Percentiles rank a stretch among this genome's conserved stretches.
Conservation (phyloP, 2,329 filamentous ascomycete species). For the Anthostomella pinea region DNA sequence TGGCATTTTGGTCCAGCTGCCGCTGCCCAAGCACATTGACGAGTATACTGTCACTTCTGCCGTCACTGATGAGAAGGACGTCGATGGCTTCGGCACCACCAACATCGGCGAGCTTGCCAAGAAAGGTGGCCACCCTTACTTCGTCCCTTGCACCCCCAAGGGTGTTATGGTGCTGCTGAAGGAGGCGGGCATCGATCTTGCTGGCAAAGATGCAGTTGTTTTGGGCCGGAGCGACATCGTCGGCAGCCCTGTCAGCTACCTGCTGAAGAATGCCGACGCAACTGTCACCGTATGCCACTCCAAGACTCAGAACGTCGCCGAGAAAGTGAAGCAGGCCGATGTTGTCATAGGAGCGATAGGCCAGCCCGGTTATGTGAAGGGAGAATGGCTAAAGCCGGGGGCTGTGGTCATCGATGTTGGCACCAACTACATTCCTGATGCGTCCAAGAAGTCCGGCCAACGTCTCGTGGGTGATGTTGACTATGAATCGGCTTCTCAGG, state of each 20-base stretch:
- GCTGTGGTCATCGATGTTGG: slow-evolving; percentile 97
- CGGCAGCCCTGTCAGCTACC: slow-evolving; percentile 91
- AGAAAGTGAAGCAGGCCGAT: slow-evolving; percentile 79
- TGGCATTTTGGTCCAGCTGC: slow-evolving; percentile 91
- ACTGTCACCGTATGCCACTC: slow-evolving; percentile 97
- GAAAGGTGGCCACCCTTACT: slow-evolving; percentile 83
- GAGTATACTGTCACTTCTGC: slow-evolving; percentile 89
- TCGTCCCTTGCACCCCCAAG: slow-evolving; percentile 94
- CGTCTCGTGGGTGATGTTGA: slow-evolving; percentile 94
- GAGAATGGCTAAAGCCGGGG: slow-evolving; percentile 91
- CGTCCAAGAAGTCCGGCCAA: slow-evolving; percentile 86
- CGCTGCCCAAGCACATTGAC: slow-evolving; percentile 82
- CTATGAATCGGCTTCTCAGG: slow-evolving; percentile 76
- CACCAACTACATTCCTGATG: slow-evolving; percentile 91
- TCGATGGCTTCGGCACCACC: slow-evolving; percentile 89
- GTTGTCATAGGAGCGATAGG: slow-evolving; percentile 92
- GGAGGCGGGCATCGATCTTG: slow-evolving; percentile 77
- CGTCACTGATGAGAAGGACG: slow-evolving; percentile 91
- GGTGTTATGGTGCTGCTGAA: slow-evolving; percentile 91
- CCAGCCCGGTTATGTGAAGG: slow-evolving; percentile 81
- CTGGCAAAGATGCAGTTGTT: slow-evolving; percentile 91
- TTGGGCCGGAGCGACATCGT: slow-evolving; percentile 96
- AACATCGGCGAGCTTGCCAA: slow-evolving; percentile 98
- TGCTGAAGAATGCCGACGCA: slow-evolving; percentile 92
- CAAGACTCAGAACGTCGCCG: slow-evolving; percentile 70